phyloP scores from a whole-genome alignment of 305 asterid genomes.

The Solanum hybrid region DNA sequence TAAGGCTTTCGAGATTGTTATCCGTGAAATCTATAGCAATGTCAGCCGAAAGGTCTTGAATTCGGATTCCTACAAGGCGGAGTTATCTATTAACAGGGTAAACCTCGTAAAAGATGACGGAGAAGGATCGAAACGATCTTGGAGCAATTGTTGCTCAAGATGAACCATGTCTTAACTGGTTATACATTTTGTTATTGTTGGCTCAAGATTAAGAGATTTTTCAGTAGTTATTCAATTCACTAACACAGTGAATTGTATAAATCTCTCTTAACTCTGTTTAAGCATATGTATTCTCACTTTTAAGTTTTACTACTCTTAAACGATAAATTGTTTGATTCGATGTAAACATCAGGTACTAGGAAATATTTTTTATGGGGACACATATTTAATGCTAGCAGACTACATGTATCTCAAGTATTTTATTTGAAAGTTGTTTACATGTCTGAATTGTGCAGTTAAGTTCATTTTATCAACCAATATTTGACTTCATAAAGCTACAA shows the following conservation, averaged over 20 bases:
- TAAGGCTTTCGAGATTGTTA: constrained; percentile 41
- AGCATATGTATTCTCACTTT: neutral
- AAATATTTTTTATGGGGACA: neutral
- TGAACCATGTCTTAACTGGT: neutral
- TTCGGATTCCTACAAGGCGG: constrained; percentile 21
- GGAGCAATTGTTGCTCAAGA: constrained; percentile 15
- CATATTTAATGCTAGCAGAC: neutral
- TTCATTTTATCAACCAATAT: neutral
- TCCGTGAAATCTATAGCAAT: constrained; percentile 40
- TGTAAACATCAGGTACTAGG: neutral
- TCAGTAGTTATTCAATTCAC: neutral
- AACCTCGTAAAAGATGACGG: constrained; percentile 6
- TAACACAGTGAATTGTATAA: neutral
- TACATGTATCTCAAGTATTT: neutral
- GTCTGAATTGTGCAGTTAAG: neutral
- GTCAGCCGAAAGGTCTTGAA: constrained; percentile 41
- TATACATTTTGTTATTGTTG: neutral
- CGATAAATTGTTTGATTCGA: neutral
- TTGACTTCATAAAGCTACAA: neutral
- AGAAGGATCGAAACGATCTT: neutral
- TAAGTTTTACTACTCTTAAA: neutral
- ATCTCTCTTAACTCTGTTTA: neutral
- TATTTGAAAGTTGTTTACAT: neutral
- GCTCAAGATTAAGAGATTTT: neutral
- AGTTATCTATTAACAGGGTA: constrained; percentile 18